Percentiles rank a stretch among this genome's conserved stretches.
These are phyloP conservation scores for Apiotrichum mycotoxinovorans DNA, from an alignment of 1,284 basidiomycete species.

Conservation along the genomic window DNA sequence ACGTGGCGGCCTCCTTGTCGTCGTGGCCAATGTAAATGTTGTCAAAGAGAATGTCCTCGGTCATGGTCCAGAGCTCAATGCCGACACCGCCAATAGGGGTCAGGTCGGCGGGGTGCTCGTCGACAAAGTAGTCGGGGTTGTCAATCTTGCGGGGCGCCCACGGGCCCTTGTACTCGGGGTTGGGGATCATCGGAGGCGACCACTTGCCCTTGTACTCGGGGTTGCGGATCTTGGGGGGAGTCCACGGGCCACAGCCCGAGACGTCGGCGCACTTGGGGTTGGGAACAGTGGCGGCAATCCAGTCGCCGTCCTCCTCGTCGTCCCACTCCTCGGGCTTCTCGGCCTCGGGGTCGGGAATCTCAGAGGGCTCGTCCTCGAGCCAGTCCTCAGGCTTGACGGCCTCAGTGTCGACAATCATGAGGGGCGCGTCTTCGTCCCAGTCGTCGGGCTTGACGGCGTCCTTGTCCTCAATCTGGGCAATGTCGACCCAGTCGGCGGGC, in stretches of 20 bases:
- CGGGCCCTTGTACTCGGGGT: constrained; percentile 94
- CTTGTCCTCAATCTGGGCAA: constrained; percentile 77
- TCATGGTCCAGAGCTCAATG: constrained; percentile 99
- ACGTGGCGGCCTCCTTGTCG: constrained; percentile 68
- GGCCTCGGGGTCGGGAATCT: constrained; percentile 86
- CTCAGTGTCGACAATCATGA: constrained; percentile 80
- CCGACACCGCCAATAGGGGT: constrained; percentile 87
- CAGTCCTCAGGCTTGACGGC: constrained; percentile 91
- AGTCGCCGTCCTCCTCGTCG: constrained; percentile 97
- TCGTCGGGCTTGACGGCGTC: constrained; percentile 86
- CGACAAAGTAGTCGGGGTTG: constrained; percentile 92
- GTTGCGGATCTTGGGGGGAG: constrained; percentile 80
- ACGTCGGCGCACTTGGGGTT: constrained; percentile 88
- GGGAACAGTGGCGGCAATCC: constrained; percentile 81
- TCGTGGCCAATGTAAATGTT: constrained; percentile 93
- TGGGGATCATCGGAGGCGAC: constrained; percentile 88
- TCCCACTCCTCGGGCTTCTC: constrained; percentile 99
- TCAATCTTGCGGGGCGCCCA: constrained; percentile 89
- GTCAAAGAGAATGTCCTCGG: constrained; percentile 87
- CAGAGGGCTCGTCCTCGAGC: constrained; percentile 82
- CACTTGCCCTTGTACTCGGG: constrained; percentile 94
- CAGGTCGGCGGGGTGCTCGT: constrained; percentile 79
- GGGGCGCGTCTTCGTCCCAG: constrained; percentile 94
- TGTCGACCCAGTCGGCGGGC: constrained; percentile 90
- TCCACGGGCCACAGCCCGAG: constrained; percentile 92